Conservation (phyloP, 2,329 filamentous ascomycete genomes). For the Verruconis gallopava region DNA sequence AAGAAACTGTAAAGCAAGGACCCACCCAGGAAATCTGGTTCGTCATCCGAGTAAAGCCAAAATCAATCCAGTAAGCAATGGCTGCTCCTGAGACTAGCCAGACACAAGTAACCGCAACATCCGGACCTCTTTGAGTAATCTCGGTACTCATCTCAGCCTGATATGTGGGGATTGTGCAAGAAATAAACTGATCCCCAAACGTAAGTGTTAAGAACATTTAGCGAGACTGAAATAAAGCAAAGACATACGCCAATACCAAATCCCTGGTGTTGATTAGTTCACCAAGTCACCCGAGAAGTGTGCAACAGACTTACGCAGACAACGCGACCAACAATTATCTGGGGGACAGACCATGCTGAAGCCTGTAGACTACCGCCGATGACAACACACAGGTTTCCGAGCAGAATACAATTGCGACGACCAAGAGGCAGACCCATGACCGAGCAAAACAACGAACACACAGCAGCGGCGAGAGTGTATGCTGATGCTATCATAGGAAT, state of each 20-base stretch:
- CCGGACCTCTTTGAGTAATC: conserved; percentile 7
- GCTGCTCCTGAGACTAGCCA: conserved; percentile 2
- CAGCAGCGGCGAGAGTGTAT: conserved; percentile 12
- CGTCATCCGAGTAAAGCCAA: conserved; percentile 14
- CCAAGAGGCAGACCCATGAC: conserved; percentile 1
- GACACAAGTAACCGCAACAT: neutral
- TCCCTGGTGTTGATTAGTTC: too few species aligned
- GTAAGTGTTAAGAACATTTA: neutral
- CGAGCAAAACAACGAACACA: neutral
- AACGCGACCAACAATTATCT: conserved; percentile 6
- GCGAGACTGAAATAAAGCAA: too few species aligned
- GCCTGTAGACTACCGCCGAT: conserved; percentile 3
- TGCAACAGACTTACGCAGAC: neutral
- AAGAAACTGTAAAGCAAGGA: too few species aligned
- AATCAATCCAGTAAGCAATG: conserved; percentile 19
- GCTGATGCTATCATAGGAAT: conserved; percentile 14
- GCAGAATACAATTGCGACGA: neutral
- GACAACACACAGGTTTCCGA: conserved; percentile 2
- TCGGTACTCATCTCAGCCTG: conserved; percentile 4
- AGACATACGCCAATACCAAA: too few species aligned
- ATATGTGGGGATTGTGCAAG: conserved; percentile 4
- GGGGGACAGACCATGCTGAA: conserved; percentile 1
- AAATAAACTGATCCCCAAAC: conserved; percentile 1
- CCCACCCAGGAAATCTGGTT: too few species aligned
- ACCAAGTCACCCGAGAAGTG: too few species aligned